Evolutionary conservation across 352 stramenopile genomes (phyloP).

Genomic region (Phytophthora quininea): DNA sequence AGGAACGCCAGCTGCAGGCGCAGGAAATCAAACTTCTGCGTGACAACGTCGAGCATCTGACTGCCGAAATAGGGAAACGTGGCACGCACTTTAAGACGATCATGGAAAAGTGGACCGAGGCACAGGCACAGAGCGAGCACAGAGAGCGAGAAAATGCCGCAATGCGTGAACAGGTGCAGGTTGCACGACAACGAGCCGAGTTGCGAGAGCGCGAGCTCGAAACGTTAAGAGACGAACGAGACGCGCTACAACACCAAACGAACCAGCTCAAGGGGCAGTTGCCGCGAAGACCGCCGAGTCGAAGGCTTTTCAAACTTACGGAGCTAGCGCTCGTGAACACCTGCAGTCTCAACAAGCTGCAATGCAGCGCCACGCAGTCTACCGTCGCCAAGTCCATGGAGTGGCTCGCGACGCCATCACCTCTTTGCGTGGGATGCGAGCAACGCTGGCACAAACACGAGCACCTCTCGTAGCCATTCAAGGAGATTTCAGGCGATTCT

Average conservation of each 20-base stretch:
- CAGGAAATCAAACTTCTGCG: conserved; percentile 64
- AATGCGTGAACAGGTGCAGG: conserved; percentile 61
- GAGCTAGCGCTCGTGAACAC: conserved; percentile 63
- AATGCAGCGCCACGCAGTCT: conserved; percentile 60
- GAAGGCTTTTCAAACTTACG: conserved; percentile 76
- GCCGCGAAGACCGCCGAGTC: conserved; percentile 74
- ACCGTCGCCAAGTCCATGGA: conserved; percentile 54
- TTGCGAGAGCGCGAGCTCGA: conserved; percentile 45
- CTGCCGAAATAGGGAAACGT: conserved; percentile 60
- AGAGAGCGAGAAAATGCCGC: conserved; percentile 57
- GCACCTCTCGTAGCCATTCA: conserved; percentile 62
- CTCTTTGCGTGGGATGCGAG: conserved; percentile 41
- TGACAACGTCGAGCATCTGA: conserved; percentile 58
- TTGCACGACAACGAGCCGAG: conserved; percentile 43
- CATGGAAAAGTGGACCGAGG: conserved; percentile 78
- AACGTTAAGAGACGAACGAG: conserved; percentile 59
- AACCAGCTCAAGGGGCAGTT: conserved; percentile 79
- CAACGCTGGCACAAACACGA: conserved; percentile 48
- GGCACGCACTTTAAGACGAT: conserved; percentile 65
- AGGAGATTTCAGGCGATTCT: conserved; percentile 53
- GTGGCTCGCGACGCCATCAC: conserved; percentile 51
- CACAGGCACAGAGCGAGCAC: conserved; percentile 64
- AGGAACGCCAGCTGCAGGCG: conserved; percentile 53
- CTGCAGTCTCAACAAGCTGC: conserved; percentile 59
- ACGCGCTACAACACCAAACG: conserved; percentile 65